phyloP scores from a whole-genome alignment of 768 basidiomycete species.

The Flagelloscypha sp. region DNA sequence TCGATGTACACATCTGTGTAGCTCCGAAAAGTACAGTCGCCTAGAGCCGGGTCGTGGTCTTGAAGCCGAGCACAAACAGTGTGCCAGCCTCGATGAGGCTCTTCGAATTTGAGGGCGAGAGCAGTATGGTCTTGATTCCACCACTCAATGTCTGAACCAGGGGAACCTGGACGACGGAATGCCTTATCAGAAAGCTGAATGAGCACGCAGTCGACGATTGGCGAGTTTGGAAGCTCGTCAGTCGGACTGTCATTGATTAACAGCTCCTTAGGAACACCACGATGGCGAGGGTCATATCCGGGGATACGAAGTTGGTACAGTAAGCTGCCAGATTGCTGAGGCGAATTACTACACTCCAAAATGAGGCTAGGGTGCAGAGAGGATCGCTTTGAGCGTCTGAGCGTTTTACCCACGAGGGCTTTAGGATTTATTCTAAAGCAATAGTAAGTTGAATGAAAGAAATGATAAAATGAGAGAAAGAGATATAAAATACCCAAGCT shows the following conservation, averaged over 20 bases:
- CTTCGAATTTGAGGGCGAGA: conserved; percentile 31
- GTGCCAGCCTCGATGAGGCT: conserved; percentile 47
- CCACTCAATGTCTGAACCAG: no score
- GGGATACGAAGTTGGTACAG: conserved; percentile 48
- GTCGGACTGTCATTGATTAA: conserved; percentile 24
- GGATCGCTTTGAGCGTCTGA: conserved; percentile 33
- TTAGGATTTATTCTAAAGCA: conserved; percentile 31
- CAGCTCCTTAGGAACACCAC: conserved; percentile 50
- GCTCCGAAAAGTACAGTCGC: conserved; percentile 43
- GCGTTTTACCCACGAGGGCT: conserved; percentile 34
- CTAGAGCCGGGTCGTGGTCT: conserved; percentile 35
- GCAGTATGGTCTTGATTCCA: conserved; percentile 29
- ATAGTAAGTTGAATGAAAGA: conserved; percentile 7
- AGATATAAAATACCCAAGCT: conserved; percentile 19
- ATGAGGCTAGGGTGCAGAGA: conserved; percentile 37
- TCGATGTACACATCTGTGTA: conserved; percentile 56
- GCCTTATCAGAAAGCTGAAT: conserved; percentile 53
- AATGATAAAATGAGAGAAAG: conserved; percentile 1
- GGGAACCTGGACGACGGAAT: conserved; percentile 33
- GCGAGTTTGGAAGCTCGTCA: conserved; percentile 27
- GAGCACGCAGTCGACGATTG: conserved; percentile 44
- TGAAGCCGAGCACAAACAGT: conserved; percentile 58
- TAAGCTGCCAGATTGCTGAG: conserved; percentile 34
- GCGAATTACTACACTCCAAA: conserved; percentile 38
- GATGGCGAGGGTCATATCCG: conserved; percentile 50